Percentiles rank a stretch among this genome's conserved stretches.
phyloP scores from a whole-genome alignment of 129 eudicot genomes.

The Arctium lappa region DNA sequence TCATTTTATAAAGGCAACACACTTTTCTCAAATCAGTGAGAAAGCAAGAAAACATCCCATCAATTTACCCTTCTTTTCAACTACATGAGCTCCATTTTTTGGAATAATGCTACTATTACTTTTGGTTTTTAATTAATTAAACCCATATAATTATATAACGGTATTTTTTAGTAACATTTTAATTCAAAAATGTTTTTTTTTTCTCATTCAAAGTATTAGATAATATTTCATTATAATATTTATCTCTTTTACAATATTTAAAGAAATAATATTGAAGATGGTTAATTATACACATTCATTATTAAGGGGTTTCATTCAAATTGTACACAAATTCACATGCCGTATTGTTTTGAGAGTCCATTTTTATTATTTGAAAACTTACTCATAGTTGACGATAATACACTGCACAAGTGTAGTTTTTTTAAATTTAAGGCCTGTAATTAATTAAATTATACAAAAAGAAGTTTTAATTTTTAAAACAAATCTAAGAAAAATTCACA shows the following conservation, averaged over 20 bases:
- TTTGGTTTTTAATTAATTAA: not conserved
- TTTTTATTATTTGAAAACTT: not conserved
- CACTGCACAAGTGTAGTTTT: not conserved
- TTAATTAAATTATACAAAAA: not conserved
- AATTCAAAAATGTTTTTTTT: not conserved
- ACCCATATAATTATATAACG: not conserved
- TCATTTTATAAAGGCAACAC: conserved; percentile 52
- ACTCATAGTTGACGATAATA: not conserved
- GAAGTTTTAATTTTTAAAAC: not conserved
- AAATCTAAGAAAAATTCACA: not conserved
- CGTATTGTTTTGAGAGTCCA: not conserved
- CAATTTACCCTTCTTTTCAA: conserved; percentile 12
- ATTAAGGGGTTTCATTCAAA: not conserved
- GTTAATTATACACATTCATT: not conserved
- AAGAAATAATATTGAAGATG: not conserved
- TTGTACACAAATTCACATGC: not conserved
- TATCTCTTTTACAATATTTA: not conserved
- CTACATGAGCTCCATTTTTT: conserved; percentile 4
- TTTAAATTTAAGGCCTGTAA: not conserved
- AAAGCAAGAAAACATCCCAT: conserved; percentile 33
- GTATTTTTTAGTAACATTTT: not conserved
- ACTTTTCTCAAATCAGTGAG: conserved; percentile 27
- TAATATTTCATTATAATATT: not conserved
- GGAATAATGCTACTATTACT: not conserved
- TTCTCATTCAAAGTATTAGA: not conserved